These are phyloP conservation scores for Colletotrichum lindemuthianum DNA, from an alignment of 2,329 filamentous ascomycete species.

Conservation along the genomic window DNA sequence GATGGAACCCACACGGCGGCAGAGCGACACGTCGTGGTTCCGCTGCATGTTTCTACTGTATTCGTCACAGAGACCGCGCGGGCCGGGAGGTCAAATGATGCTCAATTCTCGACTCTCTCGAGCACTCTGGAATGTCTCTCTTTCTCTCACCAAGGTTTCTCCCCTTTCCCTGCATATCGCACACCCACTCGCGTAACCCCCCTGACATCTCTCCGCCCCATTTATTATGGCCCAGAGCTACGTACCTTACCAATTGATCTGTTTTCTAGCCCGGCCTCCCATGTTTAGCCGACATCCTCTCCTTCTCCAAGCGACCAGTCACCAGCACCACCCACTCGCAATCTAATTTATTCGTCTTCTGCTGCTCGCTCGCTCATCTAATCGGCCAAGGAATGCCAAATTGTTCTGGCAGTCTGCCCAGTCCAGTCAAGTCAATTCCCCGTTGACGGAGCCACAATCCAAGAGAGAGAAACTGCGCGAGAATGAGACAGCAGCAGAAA, in stretches of 20 bases:
- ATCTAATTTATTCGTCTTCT: constrained; percentile 20
- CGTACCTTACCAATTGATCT: constrained; percentile 23
- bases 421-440: constrained; percentile 21
- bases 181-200: constrained; percentile 17
- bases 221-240: constrained; percentile 1
- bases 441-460: constrained; percentile 25
- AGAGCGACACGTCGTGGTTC: background rate
- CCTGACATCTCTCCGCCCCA: constrained; percentile 21
- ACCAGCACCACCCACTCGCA: constrained; percentile 11
- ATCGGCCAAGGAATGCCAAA: constrained; percentile 29
- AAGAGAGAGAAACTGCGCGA: background rate
- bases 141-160: constrained; percentile 15
- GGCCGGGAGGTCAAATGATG: constrained; percentile 16
- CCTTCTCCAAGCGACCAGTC: constrained; percentile 11
- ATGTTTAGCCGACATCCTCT: constrained; percentile 21
- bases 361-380: background rate
- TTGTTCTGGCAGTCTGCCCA: constrained; percentile 11
- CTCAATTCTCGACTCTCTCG: constrained; percentile 4
- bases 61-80: background rate
- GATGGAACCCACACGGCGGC: constrained; percentile 2
- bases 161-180: constrained; percentile 30
- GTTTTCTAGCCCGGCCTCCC: background rate
- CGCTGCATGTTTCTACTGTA: constrained; percentile 2
- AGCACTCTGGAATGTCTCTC: background rate
- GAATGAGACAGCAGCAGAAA: background rate